Conservation (phyloP, 768 basidiomycete genomes). For the Hypholoma fasciculare region DNA sequence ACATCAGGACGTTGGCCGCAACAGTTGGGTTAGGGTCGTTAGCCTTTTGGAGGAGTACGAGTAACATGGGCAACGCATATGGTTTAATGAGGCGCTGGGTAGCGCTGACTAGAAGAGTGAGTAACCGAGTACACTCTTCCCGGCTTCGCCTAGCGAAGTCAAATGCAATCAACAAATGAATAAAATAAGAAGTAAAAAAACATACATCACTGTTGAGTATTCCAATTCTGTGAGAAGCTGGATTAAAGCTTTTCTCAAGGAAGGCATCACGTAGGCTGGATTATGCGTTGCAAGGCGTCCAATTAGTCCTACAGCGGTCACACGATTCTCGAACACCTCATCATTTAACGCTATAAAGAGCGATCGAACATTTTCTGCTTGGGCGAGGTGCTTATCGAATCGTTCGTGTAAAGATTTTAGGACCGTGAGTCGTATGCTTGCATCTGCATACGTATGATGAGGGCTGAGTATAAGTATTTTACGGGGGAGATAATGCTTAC, state of each 20-base stretch:
- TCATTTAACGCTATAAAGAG: constrained; percentile 97
- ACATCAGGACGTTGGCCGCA: constrained; percentile 90
- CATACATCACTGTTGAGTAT: constrained; percentile 82
- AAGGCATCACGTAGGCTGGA: constrained; percentile 98
- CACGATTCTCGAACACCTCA: constrained; percentile 91
- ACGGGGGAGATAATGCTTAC: constrained; percentile 37
- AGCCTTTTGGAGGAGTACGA: constrained; percentile 87
- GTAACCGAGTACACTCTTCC: constrained; percentile 89
- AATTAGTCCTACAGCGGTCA: constrained; percentile 88
- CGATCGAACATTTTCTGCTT: constrained; percentile 97
- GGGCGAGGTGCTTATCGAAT: constrained; percentile 96
- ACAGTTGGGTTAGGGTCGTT: constrained; percentile 84
- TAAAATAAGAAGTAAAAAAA: neutral
- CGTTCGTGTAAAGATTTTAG: constrained; percentile 85
- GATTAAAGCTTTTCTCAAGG: constrained; percentile 90
- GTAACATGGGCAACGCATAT: constrained; percentile 93
- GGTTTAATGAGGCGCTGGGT: constrained; percentile 94
- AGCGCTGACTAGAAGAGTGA: constrained; percentile 87
- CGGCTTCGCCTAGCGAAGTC: constrained; percentile 63
- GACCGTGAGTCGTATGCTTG: constrained; percentile 83
- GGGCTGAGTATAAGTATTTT: neutral
- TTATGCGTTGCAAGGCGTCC: constrained; percentile 94
- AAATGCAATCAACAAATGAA: constrained; percentile 5
- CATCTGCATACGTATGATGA: constrained; percentile 43
- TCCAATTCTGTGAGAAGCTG: constrained; percentile 96